These are phyloP conservation scores for Penicillium cinerascens DNA, from an alignment of 495 filamentous ascomycete species.

Conservation along the genomic window DNA sequence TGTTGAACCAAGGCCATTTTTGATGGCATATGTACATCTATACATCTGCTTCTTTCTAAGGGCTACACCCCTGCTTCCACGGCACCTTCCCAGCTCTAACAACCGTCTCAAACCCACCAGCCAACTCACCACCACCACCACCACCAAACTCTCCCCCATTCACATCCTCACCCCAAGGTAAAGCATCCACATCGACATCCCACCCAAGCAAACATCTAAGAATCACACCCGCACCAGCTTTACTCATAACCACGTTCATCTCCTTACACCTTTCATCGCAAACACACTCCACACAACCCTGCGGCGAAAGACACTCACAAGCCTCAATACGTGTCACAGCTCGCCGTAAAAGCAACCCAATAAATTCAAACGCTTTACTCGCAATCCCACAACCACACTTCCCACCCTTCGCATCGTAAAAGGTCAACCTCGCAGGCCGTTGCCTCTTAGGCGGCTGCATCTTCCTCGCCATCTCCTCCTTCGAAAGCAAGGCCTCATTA, in stretches of 20 bases:
- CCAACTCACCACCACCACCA: constrained; percentile 50
- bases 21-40: not conserved
- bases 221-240: constrained; percentile 79
- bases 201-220: constrained; percentile 68
- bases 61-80: constrained; percentile 35
- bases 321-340: constrained; percentile 74
- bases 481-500: constrained; percentile 13
- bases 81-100: constrained; percentile 65
- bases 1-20: not conserved
- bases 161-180: constrained; percentile 75
- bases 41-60: constrained; percentile 1
- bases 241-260: constrained; percentile 89
- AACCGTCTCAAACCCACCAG: constrained; percentile 80
- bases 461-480: constrained; percentile 14
- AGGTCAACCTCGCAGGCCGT: constrained; percentile 82
- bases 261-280: constrained; percentile 83
- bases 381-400: constrained; percentile 78
- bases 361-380: constrained; percentile 88
- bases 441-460: constrained; percentile 59
- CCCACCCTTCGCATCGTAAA: constrained; percentile 93
- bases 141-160: constrained; percentile 22
- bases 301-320: constrained; percentile 58
- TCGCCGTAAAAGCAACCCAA: constrained; percentile 71
- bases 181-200: constrained; percentile 67
- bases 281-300: constrained; percentile 87